Conservation (phyloP, 352 stramenopile genomes). For the Aphanomyces cochlioides region DNA sequence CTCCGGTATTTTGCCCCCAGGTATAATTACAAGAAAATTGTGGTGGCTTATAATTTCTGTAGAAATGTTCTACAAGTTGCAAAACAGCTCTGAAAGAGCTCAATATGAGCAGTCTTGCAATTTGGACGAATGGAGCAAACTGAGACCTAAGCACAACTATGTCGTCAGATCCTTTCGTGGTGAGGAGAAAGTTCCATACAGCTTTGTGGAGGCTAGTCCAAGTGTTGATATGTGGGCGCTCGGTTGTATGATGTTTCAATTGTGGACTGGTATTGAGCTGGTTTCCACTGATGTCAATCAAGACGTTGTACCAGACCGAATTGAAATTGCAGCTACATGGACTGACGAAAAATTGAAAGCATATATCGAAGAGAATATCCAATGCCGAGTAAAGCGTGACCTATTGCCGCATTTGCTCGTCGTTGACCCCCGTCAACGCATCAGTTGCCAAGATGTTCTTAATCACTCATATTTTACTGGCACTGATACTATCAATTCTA, state of each 20-base stretch:
- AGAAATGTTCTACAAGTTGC: constrained; percentile 24
- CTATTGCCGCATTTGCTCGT: constrained; percentile 20
- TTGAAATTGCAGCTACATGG: constrained; percentile 3
- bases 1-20: constrained; percentile 28
- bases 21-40: neutral
- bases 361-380: constrained; percentile 23
- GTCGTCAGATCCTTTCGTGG: neutral
- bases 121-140: neutral
- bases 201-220: neutral
- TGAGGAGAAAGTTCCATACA: neutral
- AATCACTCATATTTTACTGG: neutral
- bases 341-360: constrained; percentile 21
- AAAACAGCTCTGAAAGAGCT: neutral
- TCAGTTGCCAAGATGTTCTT: constrained; percentile 17
- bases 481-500: no score
- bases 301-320: constrained; percentile 10
- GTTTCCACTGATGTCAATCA: constrained; percentile 22
- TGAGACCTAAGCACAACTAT: neutral
- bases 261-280: constrained; percentile 14
- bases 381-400: constrained; percentile 12
- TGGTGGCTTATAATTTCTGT: neutral
- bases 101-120: constrained; percentile 10
- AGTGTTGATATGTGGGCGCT: constrained; percentile 31
- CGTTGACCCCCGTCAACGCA: constrained; percentile 9
- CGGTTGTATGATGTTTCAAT: constrained; percentile 31